Conservation (phyloP, 1,139 yeast genomes). For the Suhomyces guaymorum region DNA sequence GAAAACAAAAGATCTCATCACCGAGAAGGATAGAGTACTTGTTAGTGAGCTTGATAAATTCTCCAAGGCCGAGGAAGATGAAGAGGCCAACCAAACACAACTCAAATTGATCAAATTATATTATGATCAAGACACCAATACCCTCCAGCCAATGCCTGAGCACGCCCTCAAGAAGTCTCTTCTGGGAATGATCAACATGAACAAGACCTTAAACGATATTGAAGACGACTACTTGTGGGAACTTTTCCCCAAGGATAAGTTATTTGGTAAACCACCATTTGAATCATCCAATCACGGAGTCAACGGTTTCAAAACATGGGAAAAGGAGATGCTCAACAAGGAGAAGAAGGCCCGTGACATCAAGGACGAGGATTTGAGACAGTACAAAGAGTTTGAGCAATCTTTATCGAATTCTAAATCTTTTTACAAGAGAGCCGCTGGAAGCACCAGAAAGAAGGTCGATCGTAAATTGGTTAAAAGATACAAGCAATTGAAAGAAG, state of each 20-base stretch:
- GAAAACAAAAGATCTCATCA: slow-evolving; percentile 22
- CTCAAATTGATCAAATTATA: slow-evolving; percentile 31
- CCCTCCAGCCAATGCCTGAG: slow-evolving; percentile 32
- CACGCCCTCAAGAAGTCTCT: slow-evolving; percentile 44
- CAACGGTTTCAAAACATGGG: slow-evolving; percentile 42
- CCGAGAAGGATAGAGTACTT: slow-evolving; percentile 29
- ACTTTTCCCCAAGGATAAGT: slow-evolving; percentile 35
- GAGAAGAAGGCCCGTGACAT: slow-evolving; percentile 20
- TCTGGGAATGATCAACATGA: slow-evolving; percentile 43
- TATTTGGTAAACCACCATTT: slow-evolving; percentile 42
- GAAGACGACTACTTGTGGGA: slow-evolving; percentile 47
- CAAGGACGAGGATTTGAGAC: slow-evolving; percentile 22
- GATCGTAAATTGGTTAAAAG: slow-evolving; percentile 34
- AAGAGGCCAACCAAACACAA: slow-evolving; percentile 27
- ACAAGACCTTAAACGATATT: slow-evolving; percentile 37
- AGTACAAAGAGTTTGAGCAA: slow-evolving; percentile 25
- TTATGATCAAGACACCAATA: slow-evolving; percentile 31
- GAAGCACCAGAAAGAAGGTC: slow-evolving; percentile 32
- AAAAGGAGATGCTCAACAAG: slow-evolving; percentile 26
- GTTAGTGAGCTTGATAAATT: slow-evolving; percentile 30
- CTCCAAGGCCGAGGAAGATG: slow-evolving; percentile 28
- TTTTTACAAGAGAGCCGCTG: slow-evolving; percentile 23
- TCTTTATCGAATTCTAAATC: slow-evolving; percentile 24
- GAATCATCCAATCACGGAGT: slow-evolving; percentile 23
- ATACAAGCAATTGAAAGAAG: slow-evolving; percentile 29